A percentile compares a stretch with the other conserved stretches of the same genome.
These are phyloP conservation scores for Pleurotus citrinopileatus DNA, from an alignment of 768 basidiomycete species.

Conservation along the genomic window DNA sequence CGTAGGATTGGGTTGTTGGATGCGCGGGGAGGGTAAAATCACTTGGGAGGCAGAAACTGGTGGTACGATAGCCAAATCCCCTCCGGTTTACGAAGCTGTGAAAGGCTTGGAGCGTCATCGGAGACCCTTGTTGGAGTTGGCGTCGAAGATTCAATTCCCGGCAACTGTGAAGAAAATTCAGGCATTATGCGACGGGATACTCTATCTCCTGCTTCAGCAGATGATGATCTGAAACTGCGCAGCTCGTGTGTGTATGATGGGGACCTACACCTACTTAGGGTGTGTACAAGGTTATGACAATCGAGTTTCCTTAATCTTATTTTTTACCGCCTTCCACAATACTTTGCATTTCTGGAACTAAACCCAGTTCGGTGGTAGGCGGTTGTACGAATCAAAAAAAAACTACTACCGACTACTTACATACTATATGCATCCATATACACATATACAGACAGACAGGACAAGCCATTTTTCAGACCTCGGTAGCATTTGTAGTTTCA, in stretches of 20 bases:
- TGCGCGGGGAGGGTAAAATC: conserved; percentile 18
- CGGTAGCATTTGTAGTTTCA: conserved; percentile 5
- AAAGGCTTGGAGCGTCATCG: conserved; percentile 26
- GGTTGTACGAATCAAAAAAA: too few species aligned
- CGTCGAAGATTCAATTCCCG: conserved; percentile 27
- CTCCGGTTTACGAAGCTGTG: conserved; percentile 19
- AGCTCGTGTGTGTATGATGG: too few species aligned
- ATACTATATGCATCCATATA: too few species aligned
- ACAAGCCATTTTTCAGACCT: background rate
- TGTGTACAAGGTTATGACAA: too few species aligned
- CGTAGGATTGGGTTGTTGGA: conserved; percentile 19
- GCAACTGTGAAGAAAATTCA: conserved; percentile 36
- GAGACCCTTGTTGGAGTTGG: conserved; percentile 25
- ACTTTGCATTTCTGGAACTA: background rate
- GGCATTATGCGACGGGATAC: conserved; percentile 34
- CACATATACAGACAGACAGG: too few species aligned
- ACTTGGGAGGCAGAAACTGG: conserved; percentile 10
- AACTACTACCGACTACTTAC: too few species aligned
- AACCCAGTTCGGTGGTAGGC: background rate
- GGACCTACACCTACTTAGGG: too few species aligned
- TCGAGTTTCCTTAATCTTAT: too few species aligned
- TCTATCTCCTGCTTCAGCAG: conserved; percentile 35
- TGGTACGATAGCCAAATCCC: conserved; percentile 3
- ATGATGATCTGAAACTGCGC: conserved; percentile 15
- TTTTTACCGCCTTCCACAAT: background rate